Evolutionary conservation across 768 basidiomycete species (phyloP).

Genomic region (Boletus patriciae): DNA sequence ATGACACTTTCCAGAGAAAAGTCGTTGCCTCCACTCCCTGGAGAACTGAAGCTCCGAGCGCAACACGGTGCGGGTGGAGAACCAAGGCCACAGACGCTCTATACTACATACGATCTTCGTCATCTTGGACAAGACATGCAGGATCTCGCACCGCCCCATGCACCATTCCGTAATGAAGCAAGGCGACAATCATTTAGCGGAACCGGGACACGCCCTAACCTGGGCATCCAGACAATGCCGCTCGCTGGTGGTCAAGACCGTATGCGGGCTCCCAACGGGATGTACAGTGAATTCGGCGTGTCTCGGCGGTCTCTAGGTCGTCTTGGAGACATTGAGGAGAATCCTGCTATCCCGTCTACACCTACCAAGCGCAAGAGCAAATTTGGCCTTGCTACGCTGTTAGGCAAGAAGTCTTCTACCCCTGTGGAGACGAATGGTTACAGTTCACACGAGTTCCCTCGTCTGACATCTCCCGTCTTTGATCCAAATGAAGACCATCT

Average conservation of each 20-base stretch:
- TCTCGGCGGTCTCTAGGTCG: slow-evolving; percentile 59
- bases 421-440: slow-evolving; percentile 35
- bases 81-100: slow-evolving; percentile 63
- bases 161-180: slow-evolving; percentile 60
- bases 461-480: slow-evolving; percentile 42
- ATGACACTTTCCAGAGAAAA: slow-evolving; percentile 57
- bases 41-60: slow-evolving; percentile 45
- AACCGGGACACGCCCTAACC: slow-evolving; percentile 54
- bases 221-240: slow-evolving; percentile 54
- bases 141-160: slow-evolving; percentile 60
- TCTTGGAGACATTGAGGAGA: slow-evolving; percentile 33
- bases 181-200: slow-evolving; percentile 81
- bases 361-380: slow-evolving; percentile 67
- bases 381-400: slow-evolving; percentile 64
- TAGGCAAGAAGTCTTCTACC: slow-evolving; percentile 53
- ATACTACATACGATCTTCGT: slow-evolving; percentile 57
- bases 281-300: slow-evolving; percentile 74
- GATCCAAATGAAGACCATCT: slow-evolving; percentile 51
- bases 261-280: slow-evolving; percentile 33
- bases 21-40: slow-evolving; percentile 74
- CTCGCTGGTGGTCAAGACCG: slow-evolving; percentile 36
- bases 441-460: slow-evolving; percentile 48
- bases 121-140: slow-evolving; percentile 43
- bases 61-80: slow-evolving; percentile 40
- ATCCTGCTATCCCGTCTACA: slow-evolving; percentile 30